Percentiles rank a stretch among this genome's conserved stretches.
Conservation (phyloP, 129 eudicot genomes). For the Chrysanthemum makinoi region DNA sequence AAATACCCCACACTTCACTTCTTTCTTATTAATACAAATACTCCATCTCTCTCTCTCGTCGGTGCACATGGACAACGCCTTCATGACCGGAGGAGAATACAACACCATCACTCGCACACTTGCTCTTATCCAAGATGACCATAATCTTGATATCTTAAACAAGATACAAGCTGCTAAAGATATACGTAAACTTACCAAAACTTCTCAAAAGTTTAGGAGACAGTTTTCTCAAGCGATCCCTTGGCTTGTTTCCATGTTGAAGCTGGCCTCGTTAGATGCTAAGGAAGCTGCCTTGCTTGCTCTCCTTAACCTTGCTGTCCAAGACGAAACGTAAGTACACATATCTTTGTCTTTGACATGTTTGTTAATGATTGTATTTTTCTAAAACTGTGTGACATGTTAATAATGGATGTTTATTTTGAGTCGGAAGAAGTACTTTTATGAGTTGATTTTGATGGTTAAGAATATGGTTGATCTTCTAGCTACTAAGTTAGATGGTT, state of each 20-base stretch:
- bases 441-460: too few relatives aligned
- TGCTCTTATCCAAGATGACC: slow-evolving; percentile 45
- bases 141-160: slow-evolving; percentile 16
- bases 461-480: too few relatives aligned
- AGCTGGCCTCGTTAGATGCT: slow-evolving; percentile 37
- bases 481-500: too few relatives aligned
- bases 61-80: slow-evolving; percentile 29
- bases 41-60: slow-evolving; percentile 12
- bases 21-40: background rate
- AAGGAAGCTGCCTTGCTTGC: slow-evolving; percentile 81
- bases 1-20: background rate
- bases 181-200: slow-evolving; percentile 86
- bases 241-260: slow-evolving; percentile 77
- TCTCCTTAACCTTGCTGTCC: slow-evolving; percentile 91
- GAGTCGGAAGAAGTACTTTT: too few relatives aligned
- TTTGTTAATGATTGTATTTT: too few relatives aligned
- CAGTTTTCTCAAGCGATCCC: slow-evolving; percentile 61
- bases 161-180: slow-evolving; percentile 71
- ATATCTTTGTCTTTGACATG: background rate
- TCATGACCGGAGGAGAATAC: slow-evolving; percentile 28
- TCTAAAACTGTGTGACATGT: background rate
- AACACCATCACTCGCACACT: slow-evolving; percentile 39
- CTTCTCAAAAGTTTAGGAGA: slow-evolving; percentile 78
- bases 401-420: background rate
- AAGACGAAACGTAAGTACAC: slow-evolving; percentile 68